phyloP scores from a whole-genome alignment of 1,139 yeast species.

The Blastobotrys indianensis region DNA sequence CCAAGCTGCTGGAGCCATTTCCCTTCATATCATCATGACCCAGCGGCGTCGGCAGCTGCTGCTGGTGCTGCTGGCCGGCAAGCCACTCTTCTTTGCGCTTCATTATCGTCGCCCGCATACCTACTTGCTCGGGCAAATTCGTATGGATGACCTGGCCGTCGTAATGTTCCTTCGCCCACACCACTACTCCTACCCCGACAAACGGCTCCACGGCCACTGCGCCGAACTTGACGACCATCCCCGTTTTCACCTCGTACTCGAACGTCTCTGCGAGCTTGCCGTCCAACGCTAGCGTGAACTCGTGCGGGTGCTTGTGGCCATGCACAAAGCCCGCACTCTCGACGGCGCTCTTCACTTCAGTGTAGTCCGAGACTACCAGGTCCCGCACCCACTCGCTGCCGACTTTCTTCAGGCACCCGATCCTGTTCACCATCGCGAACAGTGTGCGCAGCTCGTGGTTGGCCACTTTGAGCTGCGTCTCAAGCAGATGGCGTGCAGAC shows the following conservation, averaged over 20 bases:
- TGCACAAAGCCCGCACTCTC: neutral
- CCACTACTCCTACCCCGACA: conserved; percentile 5
- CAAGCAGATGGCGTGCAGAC: neutral
- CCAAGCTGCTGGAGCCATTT: neutral
- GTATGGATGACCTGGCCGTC: neutral
- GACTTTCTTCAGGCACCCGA: conserved; percentile 1
- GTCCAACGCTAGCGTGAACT: neutral
- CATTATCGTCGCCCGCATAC: too few species aligned
- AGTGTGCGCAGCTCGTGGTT: neutral
- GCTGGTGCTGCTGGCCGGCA: neutral
- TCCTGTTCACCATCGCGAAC: conserved; percentile 2
- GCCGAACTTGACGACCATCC: conserved; percentile 2
- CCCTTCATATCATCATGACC: neutral
- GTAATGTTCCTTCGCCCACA: neutral
- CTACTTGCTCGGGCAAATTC: neutral
- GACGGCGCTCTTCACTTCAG: neutral
- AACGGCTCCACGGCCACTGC: conserved; percentile 2
- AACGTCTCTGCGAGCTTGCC: conserved; percentile 2
- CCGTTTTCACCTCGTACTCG: neutral
- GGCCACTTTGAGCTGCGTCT: neutral
- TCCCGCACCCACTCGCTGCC: neutral
- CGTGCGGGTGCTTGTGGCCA: neutral
- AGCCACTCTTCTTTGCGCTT: too few species aligned
- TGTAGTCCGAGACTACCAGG: conserved; percentile 3
- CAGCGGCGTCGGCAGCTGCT: neutral